These are phyloP conservation scores for Carallia brachiata DNA, from an alignment of 345 rosid species.

Conservation along the genomic window DNA sequence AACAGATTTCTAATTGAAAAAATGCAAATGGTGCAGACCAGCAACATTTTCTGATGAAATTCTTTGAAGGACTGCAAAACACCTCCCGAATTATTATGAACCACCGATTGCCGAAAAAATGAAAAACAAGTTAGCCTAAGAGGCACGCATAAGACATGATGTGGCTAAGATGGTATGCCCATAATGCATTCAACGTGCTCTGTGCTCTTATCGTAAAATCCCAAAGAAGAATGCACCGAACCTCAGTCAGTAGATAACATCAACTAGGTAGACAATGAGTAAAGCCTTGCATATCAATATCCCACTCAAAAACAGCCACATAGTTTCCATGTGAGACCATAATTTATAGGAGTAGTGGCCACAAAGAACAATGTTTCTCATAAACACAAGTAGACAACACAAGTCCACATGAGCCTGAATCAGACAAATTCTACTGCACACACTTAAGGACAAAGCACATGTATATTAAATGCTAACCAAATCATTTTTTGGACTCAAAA, in stretches of 20 bases:
- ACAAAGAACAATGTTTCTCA: conserved; percentile 21
- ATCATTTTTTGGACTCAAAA: conserved; percentile 12
- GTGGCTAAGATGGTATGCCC: conserved; percentile 4
- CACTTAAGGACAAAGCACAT: conserved; percentile 29
- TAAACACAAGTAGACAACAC: conserved; percentile 35
- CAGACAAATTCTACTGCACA: conserved; percentile 26
- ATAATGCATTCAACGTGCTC: background rate
- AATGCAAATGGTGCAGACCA: too few species aligned
- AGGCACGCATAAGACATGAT: background rate
- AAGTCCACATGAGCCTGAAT: conserved; percentile 30
- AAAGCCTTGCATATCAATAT: too few species aligned
- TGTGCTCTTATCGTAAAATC: background rate
- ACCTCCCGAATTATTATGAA: too few species aligned
- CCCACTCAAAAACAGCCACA: conserved; percentile 2
- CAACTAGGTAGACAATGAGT: too few species aligned
- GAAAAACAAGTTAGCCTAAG: background rate
- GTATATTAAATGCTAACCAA: conserved; percentile 15
- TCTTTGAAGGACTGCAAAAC: too few species aligned
- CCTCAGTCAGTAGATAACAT: too few species aligned
- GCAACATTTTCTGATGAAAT: too few species aligned
- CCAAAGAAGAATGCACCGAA: background rate
- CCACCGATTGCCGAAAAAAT: background rate
- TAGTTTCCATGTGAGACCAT: conserved; percentile 31
- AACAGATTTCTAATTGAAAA: too few species aligned
- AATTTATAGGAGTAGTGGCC: conserved; percentile 22